Evolutionary conservation across 306 rosid species (phyloP), one percentile per base, ranked within the genome.

Genomic region (Pyrus bretschneideri): DNA sequence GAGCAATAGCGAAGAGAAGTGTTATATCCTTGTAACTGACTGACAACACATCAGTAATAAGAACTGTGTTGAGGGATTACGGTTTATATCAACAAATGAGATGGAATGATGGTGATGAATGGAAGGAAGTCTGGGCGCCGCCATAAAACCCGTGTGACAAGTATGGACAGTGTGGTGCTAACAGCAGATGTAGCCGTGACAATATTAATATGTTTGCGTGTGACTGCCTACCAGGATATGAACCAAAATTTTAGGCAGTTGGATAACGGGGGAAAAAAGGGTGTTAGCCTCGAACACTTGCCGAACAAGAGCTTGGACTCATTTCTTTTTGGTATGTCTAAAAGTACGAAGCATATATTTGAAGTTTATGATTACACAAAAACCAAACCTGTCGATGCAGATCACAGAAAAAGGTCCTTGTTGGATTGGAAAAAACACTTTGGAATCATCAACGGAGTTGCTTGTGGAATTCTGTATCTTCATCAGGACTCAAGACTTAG

Each of bases 401-500:
- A 88, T 76, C 29, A 78, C 61, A 40, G 42, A 3, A 84, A 70
- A 79, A 79, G 76, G 65, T 63, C 79, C 2, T 11, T 49, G 67
- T 33, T 90, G 51, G 82, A 84, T 4, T 87, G 92, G 95, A 73
- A 23, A 23, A 90, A 74, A 23, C 73, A 85, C 15, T 85, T 84
- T 17, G 70, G 78, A 17, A 85, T 87, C 7, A 88, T 88, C 0
- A 80, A 70, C 11, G 86, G 85, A 3, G 3, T 90, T 77, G 88
- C 88, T 72, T 79, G 88, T 70, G 91, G 93, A 4, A 30, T 88
- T 27, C 42, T 91, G n/a, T 87, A 89, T 18, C 93, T 91, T 83
- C 91, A 87, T 68, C 90, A 78, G 11, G 90, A 87, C 72, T 91
- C 89, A 11, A 80, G 91, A 69, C 44, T 90, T 25, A 79, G 79